Conservation (phyloP, 2,329 filamentous ascomycete genomes). For the Arachnopeziza araneosa region DNA sequence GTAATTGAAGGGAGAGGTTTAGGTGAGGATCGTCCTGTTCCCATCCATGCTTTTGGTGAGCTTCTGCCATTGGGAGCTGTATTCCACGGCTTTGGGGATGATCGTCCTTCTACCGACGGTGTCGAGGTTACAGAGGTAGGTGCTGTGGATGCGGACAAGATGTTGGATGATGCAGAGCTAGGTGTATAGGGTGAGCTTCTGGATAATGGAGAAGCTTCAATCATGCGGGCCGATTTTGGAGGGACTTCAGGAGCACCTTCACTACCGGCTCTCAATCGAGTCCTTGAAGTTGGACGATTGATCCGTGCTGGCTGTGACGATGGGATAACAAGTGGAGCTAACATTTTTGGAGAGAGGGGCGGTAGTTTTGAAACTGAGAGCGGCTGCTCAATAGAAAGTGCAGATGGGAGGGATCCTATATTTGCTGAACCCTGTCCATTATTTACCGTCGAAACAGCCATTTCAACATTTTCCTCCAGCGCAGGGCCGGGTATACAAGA, state of each 20-base stretch:
- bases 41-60: slow-evolving; percentile 3
- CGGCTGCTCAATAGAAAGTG: not conserved
- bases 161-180: slow-evolving; percentile 30
- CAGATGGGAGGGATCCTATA: not conserved
- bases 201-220: slow-evolving; percentile 19
- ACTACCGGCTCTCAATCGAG: not conserved
- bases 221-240: slow-evolving; percentile 36
- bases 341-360: slow-evolving; percentile 44
- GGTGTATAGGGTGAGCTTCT: slow-evolving; percentile 36
- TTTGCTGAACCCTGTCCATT: not conserved
- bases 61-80: not conserved
- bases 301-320: slow-evolving; percentile 7
- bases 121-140: slow-evolving; percentile 18
- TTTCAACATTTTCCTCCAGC: slow-evolving; percentile 33
- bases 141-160: slow-evolving; percentile 20
- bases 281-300: not conserved
- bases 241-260: slow-evolving; percentile 32
- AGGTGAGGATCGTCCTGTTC: slow-evolving; percentile 15
- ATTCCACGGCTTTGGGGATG: slow-evolving; percentile 20
- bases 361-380: slow-evolving; percentile 31
- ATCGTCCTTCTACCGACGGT: slow-evolving; percentile 16
- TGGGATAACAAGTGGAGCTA: slow-evolving; percentile 55
- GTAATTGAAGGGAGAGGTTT: slow-evolving; percentile 13
- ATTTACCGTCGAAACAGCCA: slow-evolving; percentile 13
- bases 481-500: slow-evolving; percentile 29